Percentiles rank a stretch among this genome's conserved stretches.
phyloP scores from a whole-genome alignment of 176 grass and related monocot genomes.

The Zoysia japonica region DNA sequence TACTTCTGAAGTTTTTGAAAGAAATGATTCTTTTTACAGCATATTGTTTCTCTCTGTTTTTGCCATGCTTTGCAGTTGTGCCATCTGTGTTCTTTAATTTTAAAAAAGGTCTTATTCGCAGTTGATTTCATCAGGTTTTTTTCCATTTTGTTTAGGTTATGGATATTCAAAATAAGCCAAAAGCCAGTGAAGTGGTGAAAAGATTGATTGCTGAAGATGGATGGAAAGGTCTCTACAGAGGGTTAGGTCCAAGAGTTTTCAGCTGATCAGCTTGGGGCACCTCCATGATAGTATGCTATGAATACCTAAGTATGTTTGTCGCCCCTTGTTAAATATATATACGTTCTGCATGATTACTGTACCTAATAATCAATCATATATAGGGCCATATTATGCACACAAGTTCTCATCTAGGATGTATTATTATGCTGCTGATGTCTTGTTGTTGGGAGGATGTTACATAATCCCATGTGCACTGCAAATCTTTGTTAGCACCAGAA shows the following conservation, averaged over 20 bases:
- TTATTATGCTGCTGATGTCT: neutral
- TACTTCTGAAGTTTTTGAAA: neutral
- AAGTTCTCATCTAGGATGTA: slow-evolving; percentile 10
- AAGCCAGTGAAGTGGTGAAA: slow-evolving; percentile 71
- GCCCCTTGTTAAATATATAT: slow-evolving; percentile 23
- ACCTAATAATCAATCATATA: slow-evolving; percentile 9
- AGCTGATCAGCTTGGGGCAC: slow-evolving; percentile 99
- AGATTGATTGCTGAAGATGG: slow-evolving; percentile 88
- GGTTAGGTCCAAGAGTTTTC: slow-evolving; percentile 90
- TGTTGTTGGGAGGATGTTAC: neutral
- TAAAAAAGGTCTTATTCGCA: slow-evolving; percentile 16
- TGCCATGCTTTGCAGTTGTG: slow-evolving; percentile 4
- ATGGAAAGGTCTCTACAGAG: slow-evolving; percentile 96
- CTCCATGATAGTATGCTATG: slow-evolving; percentile 95
- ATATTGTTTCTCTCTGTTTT: slow-evolving; percentile 29
- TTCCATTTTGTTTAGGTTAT: slow-evolving; percentile 55
- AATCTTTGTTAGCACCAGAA: neutral
- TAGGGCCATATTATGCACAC: neutral
- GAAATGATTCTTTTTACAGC: neutral
- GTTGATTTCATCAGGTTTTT: neutral
- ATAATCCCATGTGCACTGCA: neutral
- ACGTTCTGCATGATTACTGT: neutral
- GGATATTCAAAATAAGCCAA: slow-evolving; percentile 64
- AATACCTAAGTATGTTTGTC: slow-evolving; percentile 74
- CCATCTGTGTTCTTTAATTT: slow-evolving; percentile 10